These are phyloP conservation scores for Salix viminalis DNA, from an alignment of 345 rosid species.

Conservation along the genomic window DNA sequence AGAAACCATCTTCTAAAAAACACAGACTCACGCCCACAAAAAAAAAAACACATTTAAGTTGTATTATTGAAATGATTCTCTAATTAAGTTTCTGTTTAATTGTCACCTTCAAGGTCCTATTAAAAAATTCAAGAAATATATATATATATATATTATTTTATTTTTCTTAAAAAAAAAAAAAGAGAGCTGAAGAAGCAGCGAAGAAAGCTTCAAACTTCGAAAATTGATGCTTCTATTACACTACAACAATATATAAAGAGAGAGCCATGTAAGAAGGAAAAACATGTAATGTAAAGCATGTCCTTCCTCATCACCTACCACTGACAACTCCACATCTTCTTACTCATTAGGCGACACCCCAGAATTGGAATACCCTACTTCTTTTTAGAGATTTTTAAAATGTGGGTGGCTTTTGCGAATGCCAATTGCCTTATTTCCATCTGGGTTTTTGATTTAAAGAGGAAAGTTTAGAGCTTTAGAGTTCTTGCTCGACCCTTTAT, in stretches of 20 bases:
- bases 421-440: conserved; percentile 1
- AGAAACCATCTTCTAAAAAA: neutral
- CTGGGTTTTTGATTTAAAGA: conserved; percentile 5
- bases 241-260: conserved; percentile 6
- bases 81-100: conserved; percentile 30
- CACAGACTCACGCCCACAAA: neutral
- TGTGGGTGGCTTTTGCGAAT: conserved; percentile 21
- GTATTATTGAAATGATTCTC: neutral
- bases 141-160: no score
- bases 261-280: neutral
- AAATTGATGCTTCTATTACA: conserved; percentile 23
- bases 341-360: conserved; percentile 9
- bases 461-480: neutral
- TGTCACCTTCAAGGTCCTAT: conserved; percentile 29
- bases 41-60: neutral
- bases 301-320: conserved; percentile 46
- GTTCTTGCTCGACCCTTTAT: conserved; percentile 14
- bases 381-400: conserved; percentile 17
- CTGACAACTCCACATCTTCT: conserved; percentile 51
- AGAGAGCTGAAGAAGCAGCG: conserved; percentile 27
- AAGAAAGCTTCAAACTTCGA: conserved; percentile 33
- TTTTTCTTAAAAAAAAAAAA: no score
- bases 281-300: conserved; percentile 30
- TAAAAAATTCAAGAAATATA: neutral
- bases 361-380: conserved; percentile 29